Evolutionary conservation across 768 basidiomycete genomes (phyloP).

Genomic region (Leccinum uliginosum): DNA sequence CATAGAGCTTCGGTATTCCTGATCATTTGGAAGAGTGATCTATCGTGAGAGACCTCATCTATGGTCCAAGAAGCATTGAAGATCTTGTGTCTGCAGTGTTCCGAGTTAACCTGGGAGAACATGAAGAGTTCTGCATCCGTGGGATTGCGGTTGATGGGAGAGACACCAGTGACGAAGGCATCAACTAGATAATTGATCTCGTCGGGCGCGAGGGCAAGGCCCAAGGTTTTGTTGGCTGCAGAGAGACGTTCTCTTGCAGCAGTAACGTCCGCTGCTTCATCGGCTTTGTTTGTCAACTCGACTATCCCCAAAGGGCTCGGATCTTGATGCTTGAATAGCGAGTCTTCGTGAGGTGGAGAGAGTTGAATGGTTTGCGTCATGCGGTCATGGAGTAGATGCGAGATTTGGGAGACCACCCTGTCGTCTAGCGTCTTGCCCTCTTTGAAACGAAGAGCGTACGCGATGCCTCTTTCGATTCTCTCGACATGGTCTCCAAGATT

Average conservation of each 20-base stretch:
- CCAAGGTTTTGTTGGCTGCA: slow-evolving; percentile 76
- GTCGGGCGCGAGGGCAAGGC: slow-evolving; percentile 83
- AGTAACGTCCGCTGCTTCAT: slow-evolving; percentile 19
- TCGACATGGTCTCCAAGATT: slow-evolving; percentile 68
- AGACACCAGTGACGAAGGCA: slow-evolving; percentile 72
- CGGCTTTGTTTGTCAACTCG: slow-evolving; percentile 43
- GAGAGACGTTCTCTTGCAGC: slow-evolving; percentile 62
- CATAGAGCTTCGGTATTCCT: slow-evolving; percentile 86
- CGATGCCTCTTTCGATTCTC: slow-evolving; percentile 82
- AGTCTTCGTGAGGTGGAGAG: slow-evolving; percentile 50
- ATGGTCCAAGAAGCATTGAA: slow-evolving; percentile 98
- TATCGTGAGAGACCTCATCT: slow-evolving; percentile 58
- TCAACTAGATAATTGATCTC: slow-evolving; percentile 92
- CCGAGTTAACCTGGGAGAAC: slow-evolving; percentile 99
- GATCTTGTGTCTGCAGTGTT: slow-evolving; percentile 99
- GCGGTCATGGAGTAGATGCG: slow-evolving; percentile 83
- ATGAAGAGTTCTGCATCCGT: slow-evolving; percentile 99
- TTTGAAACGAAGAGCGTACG: slow-evolving; percentile 55
- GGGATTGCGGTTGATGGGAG: slow-evolving; percentile 74
- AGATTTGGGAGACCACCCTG: slow-evolving; percentile 48
- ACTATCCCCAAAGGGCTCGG: slow-evolving; percentile 71
- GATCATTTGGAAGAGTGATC: slow-evolving; percentile 94
- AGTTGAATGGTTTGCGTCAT: slow-evolving; percentile 87
- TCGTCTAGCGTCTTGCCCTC: slow-evolving; percentile 39
- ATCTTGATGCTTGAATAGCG: slow-evolving; percentile 54